Base-by-base conservation (phyloP, 208 protist species). In the Leptomonas pyrrhocoris region DNA sequence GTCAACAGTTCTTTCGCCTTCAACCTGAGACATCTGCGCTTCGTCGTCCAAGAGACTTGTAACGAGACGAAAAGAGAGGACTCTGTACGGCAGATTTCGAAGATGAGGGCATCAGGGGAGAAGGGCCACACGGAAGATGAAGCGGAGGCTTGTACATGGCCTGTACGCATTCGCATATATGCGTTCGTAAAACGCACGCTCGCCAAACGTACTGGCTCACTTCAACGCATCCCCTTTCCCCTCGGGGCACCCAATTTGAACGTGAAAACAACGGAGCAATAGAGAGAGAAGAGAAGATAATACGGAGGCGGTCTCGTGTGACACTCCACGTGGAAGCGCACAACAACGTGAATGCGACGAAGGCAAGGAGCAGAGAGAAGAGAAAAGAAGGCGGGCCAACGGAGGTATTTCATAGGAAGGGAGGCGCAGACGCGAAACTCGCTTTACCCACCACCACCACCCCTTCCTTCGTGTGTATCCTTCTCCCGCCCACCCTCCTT, bases 211-310 rank as follows among this genome's bases (percentile, higher is more conserved):
- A n/a, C n/a, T n/a, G 38, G 9, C 15, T 21, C 45, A 50, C 45
- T 25, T 21, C 45, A 50, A 21, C 34, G 9, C 34, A 19, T 7
- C 18, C 43, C 43, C 43, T n/a, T 7, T 48, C 16, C 16, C 43
- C 43, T 48, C 43, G 11, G 3, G 43, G 16, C 43, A 48, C 43
- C 18, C 43, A 12, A 48, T 48, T 48, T 15, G 16, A 12, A 15
- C 38, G 13, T 42, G 38, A 25, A 16, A 18, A 64, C 42, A 49
- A 49, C 13, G 0, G 23, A 57, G 43, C n/a, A 61, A 65, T 2
- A 69, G 70, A 56, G 69, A 43, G 28, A 60, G 43, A 60, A 70
- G 30, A 51, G 21, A 15, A 46, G 66, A 27, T n/a, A n/a, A n/a
- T n/a, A n/a, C n/a, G n/a, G n/a, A 43, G 30, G 45, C 9, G 31